Evolutionary conservation across 2,329 filamentous ascomycete species (phyloP), one percentile per base, ranked within the genome.

Genomic region (Fusarium begoniae): DNA sequence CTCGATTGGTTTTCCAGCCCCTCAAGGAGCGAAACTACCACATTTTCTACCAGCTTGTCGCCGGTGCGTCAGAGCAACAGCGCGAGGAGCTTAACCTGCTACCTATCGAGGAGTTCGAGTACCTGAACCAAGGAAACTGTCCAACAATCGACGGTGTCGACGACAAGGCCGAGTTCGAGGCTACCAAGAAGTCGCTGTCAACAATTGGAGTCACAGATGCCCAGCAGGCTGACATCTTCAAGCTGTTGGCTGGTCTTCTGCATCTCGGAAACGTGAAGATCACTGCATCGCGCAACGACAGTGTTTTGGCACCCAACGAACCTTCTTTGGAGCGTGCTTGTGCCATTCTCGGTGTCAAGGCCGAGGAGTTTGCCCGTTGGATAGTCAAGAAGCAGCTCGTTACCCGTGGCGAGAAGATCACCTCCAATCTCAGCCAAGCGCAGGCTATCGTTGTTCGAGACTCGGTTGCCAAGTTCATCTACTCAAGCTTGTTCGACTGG

Each of bases 1-100:
- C 96, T 71, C 92, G 96, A 85, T 87, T 99, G 79, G 96, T 98
- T 24, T 99, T 98, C 84, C 96, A 99, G 82, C 96, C 96, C 47
- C 87, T 98, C 73, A 98, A 98, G 85, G 96, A 99, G 86, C 90
- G 96, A 76, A 99, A 99, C 83, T 99, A 99, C 85, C 96, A 99
- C 84, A 96, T 99, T 79, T 99, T 99, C 85, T 99, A 99, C 83
- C 96, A 99, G 83, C 89, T 99, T 58, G 92, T 98, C 51, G 95
- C 95, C 56, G 96, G 97, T 81, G 93, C 95, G n/a, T 91, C 94
- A 5, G 94, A 97, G 38, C 88, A 90, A 72, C 92, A 98, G 83
- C 92, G 91, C 56, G 89, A 96, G 80, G 92, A 96, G 76, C 88
- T 98, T 67, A 90, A 91, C 48, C 85, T 99, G 70, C 85, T 95